Evolutionary conservation across 495 filamentous ascomycete species (phyloP).

Genomic region (Terfezia claveryi): DNA sequence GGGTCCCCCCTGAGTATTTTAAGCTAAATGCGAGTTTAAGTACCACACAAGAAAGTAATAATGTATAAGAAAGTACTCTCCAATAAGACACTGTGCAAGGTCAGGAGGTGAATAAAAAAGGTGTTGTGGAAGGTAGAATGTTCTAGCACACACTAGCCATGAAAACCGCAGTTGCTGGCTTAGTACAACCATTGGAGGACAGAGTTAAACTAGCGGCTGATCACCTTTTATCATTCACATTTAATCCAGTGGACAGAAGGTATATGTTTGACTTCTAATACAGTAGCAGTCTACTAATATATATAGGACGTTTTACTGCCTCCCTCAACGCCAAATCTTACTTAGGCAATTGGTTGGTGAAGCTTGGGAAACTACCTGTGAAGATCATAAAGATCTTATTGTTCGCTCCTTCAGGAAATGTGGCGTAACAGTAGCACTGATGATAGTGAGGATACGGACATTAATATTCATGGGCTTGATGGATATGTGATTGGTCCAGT

Average conservation of each 20-base stretch:
- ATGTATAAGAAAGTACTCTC: no score
- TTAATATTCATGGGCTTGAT: conserved; percentile 3
- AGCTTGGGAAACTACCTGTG: conserved; percentile 1
- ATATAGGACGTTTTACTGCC: not conserved
- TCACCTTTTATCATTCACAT: not conserved
- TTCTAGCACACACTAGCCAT: no score
- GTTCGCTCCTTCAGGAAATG: conserved; percentile 3
- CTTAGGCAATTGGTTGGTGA: not conserved
- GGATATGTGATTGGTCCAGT: not conserved
- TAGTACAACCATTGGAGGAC: not conserved
- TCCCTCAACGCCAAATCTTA: not conserved
- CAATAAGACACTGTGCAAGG: no score
- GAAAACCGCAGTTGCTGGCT: no score
- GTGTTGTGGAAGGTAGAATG: no score
- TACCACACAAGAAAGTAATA: no score
- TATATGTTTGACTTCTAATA: not conserved
- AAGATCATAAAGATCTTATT: conserved; percentile 1
- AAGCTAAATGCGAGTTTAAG: no score
- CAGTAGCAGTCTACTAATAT: not conserved
- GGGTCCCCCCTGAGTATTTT: no score
- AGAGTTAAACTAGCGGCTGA: not conserved
- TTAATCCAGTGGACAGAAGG: not conserved
- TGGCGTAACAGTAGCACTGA: conserved; percentile 3
- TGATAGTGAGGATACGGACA: conserved; percentile 1
- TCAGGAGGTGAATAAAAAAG: no score